Evolutionary conservation across 2,329 filamentous ascomycete genomes (phyloP).

Genomic region (Talaromyces sp.): DNA sequence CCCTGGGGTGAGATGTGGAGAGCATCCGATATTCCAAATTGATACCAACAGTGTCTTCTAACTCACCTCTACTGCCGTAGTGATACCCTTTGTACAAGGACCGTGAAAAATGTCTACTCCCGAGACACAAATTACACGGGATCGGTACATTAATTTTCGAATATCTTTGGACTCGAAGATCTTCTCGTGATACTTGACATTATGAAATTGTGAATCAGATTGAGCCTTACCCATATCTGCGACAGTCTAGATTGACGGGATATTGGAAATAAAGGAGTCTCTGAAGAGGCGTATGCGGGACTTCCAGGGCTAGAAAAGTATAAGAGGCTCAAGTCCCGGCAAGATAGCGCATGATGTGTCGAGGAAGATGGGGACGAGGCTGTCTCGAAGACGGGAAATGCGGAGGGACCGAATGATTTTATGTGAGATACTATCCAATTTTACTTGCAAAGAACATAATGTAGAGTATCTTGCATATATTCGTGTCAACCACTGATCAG

Average conservation of each 20-base stretch:
- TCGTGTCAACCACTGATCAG: too few relatives aligned
- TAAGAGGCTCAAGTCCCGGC: constrained; percentile 37
- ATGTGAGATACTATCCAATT: constrained; percentile 4
- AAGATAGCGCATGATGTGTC: constrained; percentile 38
- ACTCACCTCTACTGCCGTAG: constrained; percentile 52
- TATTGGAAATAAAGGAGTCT: constrained; percentile 42
- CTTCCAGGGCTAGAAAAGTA: constrained; percentile 36
- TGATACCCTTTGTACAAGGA: constrained; percentile 72
- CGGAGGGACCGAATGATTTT: neutral
- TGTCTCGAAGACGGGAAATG: neutral
- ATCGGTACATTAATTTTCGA: too few relatives aligned
- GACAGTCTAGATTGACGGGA: constrained; percentile 49
- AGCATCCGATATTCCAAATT: too few relatives aligned
- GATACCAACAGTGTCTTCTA: constrained; percentile 54
- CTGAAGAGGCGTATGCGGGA: constrained; percentile 33
- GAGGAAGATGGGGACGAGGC: constrained; percentile 30
- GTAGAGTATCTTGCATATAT: too few relatives aligned
- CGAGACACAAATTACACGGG: too few relatives aligned
- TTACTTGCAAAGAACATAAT: neutral
- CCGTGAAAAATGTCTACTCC: constrained; percentile 61
- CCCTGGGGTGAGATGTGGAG: too few relatives aligned
- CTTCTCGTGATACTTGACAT: constrained; percentile 57
- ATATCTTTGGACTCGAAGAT: constrained; percentile 54
- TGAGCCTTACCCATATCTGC: constrained; percentile 70
- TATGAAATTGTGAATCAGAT: constrained; percentile 71